Percentiles rank a stretch among this genome's conserved stretches.
Evolutionary conservation across 306 rosid genomes (phyloP).

Genomic region (Dalbergia cultrata): DNA sequence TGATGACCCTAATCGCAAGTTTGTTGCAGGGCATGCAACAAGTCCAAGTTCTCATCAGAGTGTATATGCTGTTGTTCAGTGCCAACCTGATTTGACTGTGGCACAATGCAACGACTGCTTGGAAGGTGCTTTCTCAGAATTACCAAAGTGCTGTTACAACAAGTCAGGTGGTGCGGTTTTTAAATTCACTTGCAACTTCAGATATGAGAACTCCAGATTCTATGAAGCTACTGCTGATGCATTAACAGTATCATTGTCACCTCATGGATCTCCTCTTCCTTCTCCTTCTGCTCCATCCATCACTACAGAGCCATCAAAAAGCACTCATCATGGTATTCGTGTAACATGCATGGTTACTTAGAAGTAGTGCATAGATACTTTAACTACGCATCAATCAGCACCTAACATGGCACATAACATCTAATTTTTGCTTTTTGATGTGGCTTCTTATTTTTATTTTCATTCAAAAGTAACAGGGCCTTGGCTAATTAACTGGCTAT

Average conservation of each 20-base stretch:
- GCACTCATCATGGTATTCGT: neutral
- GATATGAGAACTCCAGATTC: constrained; percentile 24
- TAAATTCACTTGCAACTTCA: constrained; percentile 43
- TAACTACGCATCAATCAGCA: neutral
- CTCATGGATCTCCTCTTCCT: neutral
- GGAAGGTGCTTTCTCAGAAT: neutral
- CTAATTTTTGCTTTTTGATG: neutral
- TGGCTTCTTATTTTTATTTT: neutral
- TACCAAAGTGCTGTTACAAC: constrained; percentile 17
- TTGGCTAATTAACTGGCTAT: neutral
- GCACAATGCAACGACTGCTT: constrained; percentile 46
- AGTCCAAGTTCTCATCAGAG: neutral
- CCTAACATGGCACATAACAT: neutral
- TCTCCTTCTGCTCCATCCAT: neutral
- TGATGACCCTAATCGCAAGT: constrained; percentile 34
- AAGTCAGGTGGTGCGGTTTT: constrained; percentile 2
- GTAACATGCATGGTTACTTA: neutral
- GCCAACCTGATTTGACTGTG: constrained; percentile 47
- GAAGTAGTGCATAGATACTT: neutral
- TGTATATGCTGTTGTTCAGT: constrained; percentile 49
- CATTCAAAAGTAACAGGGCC: neutral
- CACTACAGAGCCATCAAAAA: neutral
- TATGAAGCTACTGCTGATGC: neutral
- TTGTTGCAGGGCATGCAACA: constrained; percentile 21
- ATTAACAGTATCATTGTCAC: neutral